A percentile compares a stretch with the other conserved stretches of the same genome.
These are phyloP conservation scores for Podila minutissima DNA, from an alignment of 192 early-diverging fungal species.

Conservation along the genomic window DNA sequence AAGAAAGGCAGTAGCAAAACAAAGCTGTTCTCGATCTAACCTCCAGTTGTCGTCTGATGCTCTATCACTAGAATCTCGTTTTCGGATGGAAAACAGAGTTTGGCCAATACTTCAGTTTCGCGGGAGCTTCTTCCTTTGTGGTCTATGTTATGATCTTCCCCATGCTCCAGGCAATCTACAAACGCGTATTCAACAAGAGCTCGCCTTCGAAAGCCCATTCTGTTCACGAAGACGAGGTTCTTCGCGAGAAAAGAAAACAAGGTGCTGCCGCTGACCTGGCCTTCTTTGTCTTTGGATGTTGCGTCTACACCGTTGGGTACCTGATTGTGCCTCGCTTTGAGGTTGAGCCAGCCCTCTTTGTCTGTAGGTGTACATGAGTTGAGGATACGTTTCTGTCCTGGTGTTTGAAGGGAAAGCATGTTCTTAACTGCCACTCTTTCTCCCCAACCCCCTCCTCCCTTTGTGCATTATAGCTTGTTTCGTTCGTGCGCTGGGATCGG, in stretches of 20 bases:
- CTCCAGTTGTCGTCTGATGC: not conserved
- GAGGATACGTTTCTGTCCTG: not conserved
- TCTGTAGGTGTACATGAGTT: conserved; percentile 12
- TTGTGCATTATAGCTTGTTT: conserved; percentile 1
- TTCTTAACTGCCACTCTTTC: too few relatives aligned
- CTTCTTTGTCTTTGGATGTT: conserved; percentile 37
- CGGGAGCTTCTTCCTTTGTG: conserved; percentile 12
- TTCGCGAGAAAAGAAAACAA: not conserved
- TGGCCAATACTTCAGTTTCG: conserved; percentile 6
- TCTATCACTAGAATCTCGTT: conserved; percentile 24
- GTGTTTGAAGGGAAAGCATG: not conserved
- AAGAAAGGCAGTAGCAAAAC: not conserved
- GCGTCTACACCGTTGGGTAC: conserved; percentile 6
- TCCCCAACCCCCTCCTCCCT: not conserved
- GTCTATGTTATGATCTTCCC: conserved; percentile 37
- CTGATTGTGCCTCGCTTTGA: conserved; percentile 9
- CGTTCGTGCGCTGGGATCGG: conserved; percentile 22
- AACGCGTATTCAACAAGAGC: not conserved
- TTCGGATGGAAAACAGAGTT: conserved; percentile 16
- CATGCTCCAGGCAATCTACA: conserved; percentile 19
- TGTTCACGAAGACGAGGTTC: not conserved
- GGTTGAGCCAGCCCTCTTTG: not conserved
- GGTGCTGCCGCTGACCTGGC: conserved; percentile 11
- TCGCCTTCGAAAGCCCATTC: not conserved
- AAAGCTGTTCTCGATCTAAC: too few relatives aligned